phyloP scores from a whole-genome alignment of 1,284 basidiomycete species.

The Papiliotrema fonsecae region DNA sequence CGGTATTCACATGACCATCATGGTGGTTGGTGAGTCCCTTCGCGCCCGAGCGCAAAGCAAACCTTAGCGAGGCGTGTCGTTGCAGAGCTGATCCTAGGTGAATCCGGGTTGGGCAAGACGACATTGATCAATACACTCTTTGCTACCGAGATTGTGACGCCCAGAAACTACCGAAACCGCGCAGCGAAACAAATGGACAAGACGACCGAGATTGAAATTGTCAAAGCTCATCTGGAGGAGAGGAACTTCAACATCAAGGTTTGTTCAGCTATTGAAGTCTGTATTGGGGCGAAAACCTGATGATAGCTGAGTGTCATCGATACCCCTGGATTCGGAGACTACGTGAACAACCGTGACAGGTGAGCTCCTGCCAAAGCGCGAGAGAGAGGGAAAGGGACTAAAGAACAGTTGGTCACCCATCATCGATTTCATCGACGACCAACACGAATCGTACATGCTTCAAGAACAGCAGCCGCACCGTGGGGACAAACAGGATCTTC shows the following conservation, averaged over 20 bases:
- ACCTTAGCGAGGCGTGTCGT: not conserved
- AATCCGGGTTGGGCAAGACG: slow-evolving; percentile 91
- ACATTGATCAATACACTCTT: slow-evolving; percentile 99
- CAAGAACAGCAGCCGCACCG: slow-evolving; percentile 98
- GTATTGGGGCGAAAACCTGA: not conserved
- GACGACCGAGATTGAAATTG: slow-evolving; percentile 93
- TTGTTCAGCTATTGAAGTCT: not conserved
- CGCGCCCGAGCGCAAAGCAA: not conserved
- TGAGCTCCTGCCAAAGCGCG: slow-evolving; percentile 10
- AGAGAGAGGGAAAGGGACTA: slow-evolving; percentile 1
- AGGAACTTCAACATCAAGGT: slow-evolving; percentile 96
- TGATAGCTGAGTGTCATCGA: slow-evolving; percentile 83
- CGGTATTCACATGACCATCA: slow-evolving; percentile 96
- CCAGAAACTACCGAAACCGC: slow-evolving; percentile 82
- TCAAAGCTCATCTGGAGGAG: slow-evolving; percentile 96
- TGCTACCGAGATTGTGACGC: slow-evolving; percentile 88
- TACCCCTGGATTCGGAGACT: slow-evolving; percentile 98
- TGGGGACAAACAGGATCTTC: slow-evolving; percentile 84
- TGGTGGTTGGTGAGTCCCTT: slow-evolving; percentile 84
- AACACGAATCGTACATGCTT: slow-evolving; percentile 98
- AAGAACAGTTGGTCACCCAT: slow-evolving; percentile 78
- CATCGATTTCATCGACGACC: slow-evolving; percentile 99
- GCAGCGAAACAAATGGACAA: slow-evolving; percentile 98
- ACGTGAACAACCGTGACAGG: slow-evolving; percentile 97
- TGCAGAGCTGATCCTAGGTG: slow-evolving; percentile 56